Evolutionary conservation across 225 moss, liverwort and hornwort genomes (phyloP), one percentile per base, ranked within the genome.

Genomic region (Climacium dendroides): DNA sequence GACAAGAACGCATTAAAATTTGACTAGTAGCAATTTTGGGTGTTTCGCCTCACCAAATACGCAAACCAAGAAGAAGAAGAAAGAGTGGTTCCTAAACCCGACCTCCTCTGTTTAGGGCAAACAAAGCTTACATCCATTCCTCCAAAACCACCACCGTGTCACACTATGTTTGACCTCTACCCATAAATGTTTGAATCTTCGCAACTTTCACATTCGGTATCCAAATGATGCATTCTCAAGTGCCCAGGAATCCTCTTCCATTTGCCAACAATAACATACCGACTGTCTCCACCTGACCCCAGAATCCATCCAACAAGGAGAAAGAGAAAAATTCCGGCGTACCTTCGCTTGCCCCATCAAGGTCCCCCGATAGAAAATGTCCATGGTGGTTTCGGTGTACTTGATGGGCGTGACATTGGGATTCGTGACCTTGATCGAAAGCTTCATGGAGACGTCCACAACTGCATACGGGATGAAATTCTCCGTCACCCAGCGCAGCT

Each of bases 371-470:
- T 99, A 99, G 92, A 90, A 95, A 34, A 99, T 96, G 83, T 97
- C 94, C 99, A 99, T 99, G 41, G 94, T 93, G 60, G 99, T 99
- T 76, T 94, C 94, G 41, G 97, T 95, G 67, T 96, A 99, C 88
- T 95, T 91, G 86, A 99, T 96, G 73, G 99, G 99, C 28, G 95
- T 90, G 37, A 99, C 60, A 75, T 99, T 99, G 24, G 91, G 90
- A 73, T 99, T 99, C 6, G 90, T 94, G 25, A 99, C 99, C 87
- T 95, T 97, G 88, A 99, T 97, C 11, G 88, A 91, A 4, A 99
- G 70, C 50, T 83, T 89, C 81, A 99, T 93, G 86, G 96, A 82
- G 78, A 99, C 97, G 75, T 99, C 99, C 74, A 99, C 84, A 18
- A 97, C 97, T 7, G 97, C 99, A 66, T 95, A 92, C 19, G 97